Evolutionary conservation across 768 basidiomycete species (phyloP).

Genomic region (Punctularia strigosozonata): DNA sequence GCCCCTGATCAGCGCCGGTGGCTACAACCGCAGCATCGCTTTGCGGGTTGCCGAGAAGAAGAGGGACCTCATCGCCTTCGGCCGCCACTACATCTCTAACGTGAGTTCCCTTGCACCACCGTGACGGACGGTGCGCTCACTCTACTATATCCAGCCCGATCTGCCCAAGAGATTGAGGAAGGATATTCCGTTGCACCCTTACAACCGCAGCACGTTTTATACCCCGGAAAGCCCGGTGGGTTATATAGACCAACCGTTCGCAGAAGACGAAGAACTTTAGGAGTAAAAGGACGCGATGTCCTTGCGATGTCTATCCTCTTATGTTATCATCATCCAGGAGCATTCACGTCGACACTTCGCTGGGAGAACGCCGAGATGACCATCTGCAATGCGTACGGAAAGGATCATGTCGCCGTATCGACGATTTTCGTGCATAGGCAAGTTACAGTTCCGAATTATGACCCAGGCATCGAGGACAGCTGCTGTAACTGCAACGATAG

Average conservation of each 20-base stretch:
- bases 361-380: no score
- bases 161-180: slow-evolving; percentile 3
- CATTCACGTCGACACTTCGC: no score
- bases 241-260: slow-evolving; percentile 1
- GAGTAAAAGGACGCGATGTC: no score
- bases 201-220: slow-evolving; percentile 1
- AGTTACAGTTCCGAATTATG: no score
- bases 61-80: slow-evolving; percentile 12
- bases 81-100: slow-evolving; percentile 13
- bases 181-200: neutral
- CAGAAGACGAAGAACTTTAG: no score
- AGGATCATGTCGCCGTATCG: no score
- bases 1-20: slow-evolving; percentile 8
- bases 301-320: no score
- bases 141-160: neutral
- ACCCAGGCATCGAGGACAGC: no score
- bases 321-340: no score
- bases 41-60: slow-evolving; percentile 7
- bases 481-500: no score
- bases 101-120: neutral
- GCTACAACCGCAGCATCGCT: slow-evolving; percentile 7
- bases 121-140: neutral
- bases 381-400: no score
- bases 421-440: no score
- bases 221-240: neutral